Evolutionary conservation across 768 basidiomycete species (phyloP).

Genomic region (Auricularia sp.): DNA sequence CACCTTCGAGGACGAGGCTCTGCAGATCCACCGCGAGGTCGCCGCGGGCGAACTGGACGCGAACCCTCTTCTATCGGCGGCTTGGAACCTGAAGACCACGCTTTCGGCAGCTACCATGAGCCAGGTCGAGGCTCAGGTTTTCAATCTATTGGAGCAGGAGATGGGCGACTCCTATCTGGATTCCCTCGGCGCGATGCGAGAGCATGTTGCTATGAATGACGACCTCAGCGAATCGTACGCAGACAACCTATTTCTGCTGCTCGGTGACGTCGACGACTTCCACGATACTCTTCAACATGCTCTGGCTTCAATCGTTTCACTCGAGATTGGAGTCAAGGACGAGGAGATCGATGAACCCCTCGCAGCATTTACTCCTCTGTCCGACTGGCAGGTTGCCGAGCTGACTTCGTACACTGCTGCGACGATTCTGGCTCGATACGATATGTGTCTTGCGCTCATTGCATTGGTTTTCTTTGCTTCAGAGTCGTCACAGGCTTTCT

Average conservation of each 20-base stretch:
- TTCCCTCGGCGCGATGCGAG: conserved; percentile 13
- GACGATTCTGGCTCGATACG: conserved; percentile 65
- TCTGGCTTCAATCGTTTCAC: conserved; percentile 60
- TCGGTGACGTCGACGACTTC: conserved; percentile 34
- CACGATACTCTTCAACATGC: conserved; percentile 45
- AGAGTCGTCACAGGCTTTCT: conserved; percentile 50
- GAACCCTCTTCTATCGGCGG: conserved; percentile 48
- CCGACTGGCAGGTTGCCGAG: conserved; percentile 54
- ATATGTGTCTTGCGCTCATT: conserved; percentile 56
- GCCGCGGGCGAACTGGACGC: conserved; percentile 15
- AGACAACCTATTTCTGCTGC: conserved; percentile 26
- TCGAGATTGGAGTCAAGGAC: conserved; percentile 59
- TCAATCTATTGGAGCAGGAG: conserved; percentile 66
- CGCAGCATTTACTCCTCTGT: conserved; percentile 18
- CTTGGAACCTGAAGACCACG: conserved; percentile 54
- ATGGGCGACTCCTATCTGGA: conserved; percentile 69
- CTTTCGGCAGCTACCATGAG: conserved; percentile 50
- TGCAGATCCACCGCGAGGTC: conserved; percentile 46
- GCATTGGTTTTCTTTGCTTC: conserved; percentile 62
- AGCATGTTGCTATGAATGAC: conserved; percentile 23
- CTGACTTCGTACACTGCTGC: conserved; percentile 52
- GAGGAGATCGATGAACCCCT: conserved; percentile 44
- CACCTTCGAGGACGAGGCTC: conserved; percentile 56
- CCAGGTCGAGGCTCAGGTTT: conserved; percentile 46
- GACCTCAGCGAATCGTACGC: conserved; percentile 48